Evolutionary conservation across 2,329 filamentous ascomycete species (phyloP), one percentile per base, ranked within the genome.

Genomic region (Cladophialophora psammophila): DNA sequence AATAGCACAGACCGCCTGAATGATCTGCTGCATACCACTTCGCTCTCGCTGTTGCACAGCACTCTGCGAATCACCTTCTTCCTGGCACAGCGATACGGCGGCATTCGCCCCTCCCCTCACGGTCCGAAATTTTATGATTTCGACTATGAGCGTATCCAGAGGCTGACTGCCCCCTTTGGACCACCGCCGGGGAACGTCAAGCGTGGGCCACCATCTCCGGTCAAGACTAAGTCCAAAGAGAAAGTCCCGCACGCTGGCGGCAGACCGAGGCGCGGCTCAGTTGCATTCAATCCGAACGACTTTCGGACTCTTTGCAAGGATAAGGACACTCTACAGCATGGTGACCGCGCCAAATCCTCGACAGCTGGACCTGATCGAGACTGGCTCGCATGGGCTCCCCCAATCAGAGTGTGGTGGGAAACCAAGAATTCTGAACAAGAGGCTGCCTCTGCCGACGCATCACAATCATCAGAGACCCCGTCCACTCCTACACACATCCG

Each of bases 1-100:
- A 92, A 91, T 68, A 99, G 95, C 82, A 98, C 94, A 77, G 86
- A 90, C 72, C 92, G 96, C 74, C 83, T 99, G 68, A 95, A 94
- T 76, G 90, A 94, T 76, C 85, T 99, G 48, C 86, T 99, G 66
- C 92, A 97, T 78, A 94, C 91, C 53, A 94, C 92, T 2, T 94
- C 91, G 31, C 84, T 94, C 65, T 87, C 89, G 34, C 85, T 99
- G 57, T 84, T 99, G 62, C 88, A 91, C 75, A 86, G 87, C 35
- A 91, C 93, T 8, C 86, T 99, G 50, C 89, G 91, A 70, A 87
- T 99, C 67, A 90, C 90, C 35, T 89, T 94, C 48, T 91, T 94
- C 76, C 84, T 99, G 68, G 94, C 95, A 12, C 92, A 97, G 80
- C 88, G 95, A 73, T 99, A 97, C 73, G 66, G 68, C 38, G 69